A percentile compares a stretch with the other conserved stretches of the same genome.
Evolutionary conservation across 768 basidiomycete species (phyloP).

Genomic region (Panaeolus cyanescens): DNA sequence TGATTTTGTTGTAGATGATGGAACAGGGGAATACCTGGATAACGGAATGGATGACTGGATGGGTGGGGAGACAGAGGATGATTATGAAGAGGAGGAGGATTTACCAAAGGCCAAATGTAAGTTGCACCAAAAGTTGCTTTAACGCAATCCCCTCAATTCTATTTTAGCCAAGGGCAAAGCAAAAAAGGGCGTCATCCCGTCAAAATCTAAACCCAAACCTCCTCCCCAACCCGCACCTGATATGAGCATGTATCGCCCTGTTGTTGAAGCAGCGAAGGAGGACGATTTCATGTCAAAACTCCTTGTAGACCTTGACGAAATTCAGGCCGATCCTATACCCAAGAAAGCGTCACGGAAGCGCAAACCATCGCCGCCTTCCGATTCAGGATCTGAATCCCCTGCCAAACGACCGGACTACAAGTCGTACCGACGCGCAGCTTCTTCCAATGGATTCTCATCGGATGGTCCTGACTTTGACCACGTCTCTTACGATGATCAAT

Average conservation of each 20-base stretch:
- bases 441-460: constrained; percentile 45
- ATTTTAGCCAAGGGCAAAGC: constrained; percentile 41
- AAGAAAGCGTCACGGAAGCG: constrained; percentile 55
- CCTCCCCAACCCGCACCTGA: constrained; percentile 57
- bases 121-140: constrained; percentile 14
- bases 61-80: constrained; percentile 53
- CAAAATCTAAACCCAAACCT: constrained; percentile 51
- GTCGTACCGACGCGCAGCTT: constrained; percentile 34
- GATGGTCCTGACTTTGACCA: constrained; percentile 44
- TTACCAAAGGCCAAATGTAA: constrained; percentile 40
- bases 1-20: constrained; percentile 97
- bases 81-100: constrained; percentile 57
- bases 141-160: not conserved
- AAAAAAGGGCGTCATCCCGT: constrained; percentile 34
- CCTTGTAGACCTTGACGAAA: constrained; percentile 68
- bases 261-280: constrained; percentile 77
- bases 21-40: constrained; percentile 88
- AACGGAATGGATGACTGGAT: constrained; percentile 97
- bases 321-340: constrained; percentile 23
- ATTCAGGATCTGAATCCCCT: constrained; percentile 39
- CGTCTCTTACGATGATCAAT: constrained; percentile 50
- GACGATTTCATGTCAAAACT: constrained; percentile 87
- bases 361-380: constrained; percentile 57
- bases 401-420: constrained; percentile 28
- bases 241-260: constrained; percentile 81